phyloP scores from a whole-genome alignment of 345 rosid species.

The Bruguiera sexangula region DNA sequence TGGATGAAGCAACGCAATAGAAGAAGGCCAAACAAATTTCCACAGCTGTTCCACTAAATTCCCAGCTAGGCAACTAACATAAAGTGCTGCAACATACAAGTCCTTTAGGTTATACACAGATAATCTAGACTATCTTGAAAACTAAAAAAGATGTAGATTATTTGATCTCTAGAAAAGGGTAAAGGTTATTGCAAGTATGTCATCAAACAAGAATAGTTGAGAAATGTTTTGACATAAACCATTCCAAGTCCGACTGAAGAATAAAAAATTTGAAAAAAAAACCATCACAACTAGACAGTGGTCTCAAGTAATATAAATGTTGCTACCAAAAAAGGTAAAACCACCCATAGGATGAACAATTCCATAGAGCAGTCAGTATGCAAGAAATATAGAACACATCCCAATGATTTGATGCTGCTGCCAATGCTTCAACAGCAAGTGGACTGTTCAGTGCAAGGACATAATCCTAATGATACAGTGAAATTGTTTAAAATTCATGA shows the following conservation, averaged over 20 bases:
- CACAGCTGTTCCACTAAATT: constrained; percentile 89
- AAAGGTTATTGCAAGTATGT: not conserved
- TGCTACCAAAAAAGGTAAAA: not conserved
- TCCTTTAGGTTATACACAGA: constrained; percentile 4
- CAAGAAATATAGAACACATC: too few relatives aligned
- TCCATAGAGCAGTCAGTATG: too few relatives aligned
- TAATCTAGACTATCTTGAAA: not conserved
- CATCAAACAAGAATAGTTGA: not conserved
- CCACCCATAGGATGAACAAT: not conserved
- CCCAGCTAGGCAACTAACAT: constrained; percentile 73
- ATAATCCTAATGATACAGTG: not conserved
- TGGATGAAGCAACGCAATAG: constrained; percentile 86
- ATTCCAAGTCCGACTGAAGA: not conserved
- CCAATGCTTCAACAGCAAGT: too few relatives aligned
- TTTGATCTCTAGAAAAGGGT: not conserved
- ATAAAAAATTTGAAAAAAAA: not conserved
- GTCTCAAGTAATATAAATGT: not conserved
- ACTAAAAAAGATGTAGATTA: not conserved
- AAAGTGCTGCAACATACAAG: constrained; percentile 48
- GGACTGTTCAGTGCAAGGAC: too few relatives aligned
- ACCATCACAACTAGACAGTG: not conserved
- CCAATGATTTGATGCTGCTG: too few relatives aligned
- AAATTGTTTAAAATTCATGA: not conserved
- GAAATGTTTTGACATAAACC: not conserved
- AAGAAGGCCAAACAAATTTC: constrained; percentile 96